Base-by-base conservation (phyloP, 768 basidiomycete genomes). In the Lenzites betulinus region DNA sequence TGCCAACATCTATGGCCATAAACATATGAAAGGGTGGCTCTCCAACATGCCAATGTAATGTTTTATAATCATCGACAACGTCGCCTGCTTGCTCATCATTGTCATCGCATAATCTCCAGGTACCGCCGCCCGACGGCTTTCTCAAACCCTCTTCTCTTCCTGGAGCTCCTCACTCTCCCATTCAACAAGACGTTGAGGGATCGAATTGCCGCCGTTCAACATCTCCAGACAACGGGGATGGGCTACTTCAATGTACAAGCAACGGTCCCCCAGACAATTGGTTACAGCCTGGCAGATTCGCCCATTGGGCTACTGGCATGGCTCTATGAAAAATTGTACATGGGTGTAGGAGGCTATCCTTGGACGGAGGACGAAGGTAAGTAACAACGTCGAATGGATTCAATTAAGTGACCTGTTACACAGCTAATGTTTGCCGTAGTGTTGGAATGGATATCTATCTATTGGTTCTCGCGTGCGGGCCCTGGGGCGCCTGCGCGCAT, bases 291-390 rank as follows among this genome's bases (percentile, higher is more conserved):
- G 5, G 73, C 82, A 2, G 85, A 86, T 60, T 84, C 83, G 25
- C 85, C 85, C 7, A 74, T 76, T 11, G 84, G 80, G 0, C 50
- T 74, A 15, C 62, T 74, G 0, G 71, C 70, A 1, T 74, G 73
- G 73, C 67, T 73, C 16, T 72, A 73, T 51, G 70, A 73, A 55
- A 73, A 74, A 58, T 65, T 64, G 42, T 50, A 67, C 35, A 20
- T 38, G 18, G 69, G 65, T 70, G 56, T 68, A 0, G 83, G 85
- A 63, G 62, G 67, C 7, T 84, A 86, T 67, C 75, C 76, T 0
- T 85, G 83, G 83, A 74, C 76, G n/a, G 80, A 82, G 43, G 83
- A 85, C 33, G 81, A 85, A 72, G 73, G 57, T 58, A 20, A 11
- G 11, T 11, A 33, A 33, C 30, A 11, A 33, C 12, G 28, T 20